Percentiles rank a stretch among this genome's conserved stretches.
phyloP scores from a whole-genome alignment of 805 yeast species.

The Monosporozyma aerobia region DNA sequence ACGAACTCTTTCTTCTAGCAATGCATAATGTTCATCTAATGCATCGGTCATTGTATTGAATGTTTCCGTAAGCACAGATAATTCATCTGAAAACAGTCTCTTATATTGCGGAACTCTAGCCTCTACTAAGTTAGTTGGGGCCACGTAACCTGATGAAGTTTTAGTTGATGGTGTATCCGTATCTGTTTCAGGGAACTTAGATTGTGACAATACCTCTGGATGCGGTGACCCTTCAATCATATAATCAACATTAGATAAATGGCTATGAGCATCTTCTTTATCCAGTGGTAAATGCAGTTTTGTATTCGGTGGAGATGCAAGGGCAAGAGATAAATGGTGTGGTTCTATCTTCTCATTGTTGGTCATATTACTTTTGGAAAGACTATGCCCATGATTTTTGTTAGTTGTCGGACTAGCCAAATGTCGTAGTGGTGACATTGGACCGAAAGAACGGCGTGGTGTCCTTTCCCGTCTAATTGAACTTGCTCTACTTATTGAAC shows the following conservation, averaged over 20 bases:
- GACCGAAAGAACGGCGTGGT: constrained; percentile 2
- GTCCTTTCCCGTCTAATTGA: constrained; percentile 10
- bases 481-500: constrained; percentile 15
- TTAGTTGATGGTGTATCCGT: constrained; percentile 8
- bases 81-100: constrained; percentile 66
- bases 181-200: constrained; percentile 1
- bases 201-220: neutral
- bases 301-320: neutral
- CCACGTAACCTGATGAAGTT: constrained; percentile 16
- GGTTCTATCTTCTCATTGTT: neutral
- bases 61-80: constrained; percentile 79
- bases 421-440: constrained; percentile 1
- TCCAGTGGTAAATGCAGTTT: neutral
- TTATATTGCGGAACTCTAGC: constrained; percentile 39
- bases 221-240: constrained; percentile 3
- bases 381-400: neutral
- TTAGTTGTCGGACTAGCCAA: neutral
- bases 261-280: neutral
- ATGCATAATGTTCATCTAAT: constrained; percentile 71
- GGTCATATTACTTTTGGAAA: neutral
- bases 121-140: constrained; percentile 30
- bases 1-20: constrained; percentile 79
- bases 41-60: constrained; percentile 89
- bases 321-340: neutral
- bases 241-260: neutral